These are phyloP conservation scores for Sarocladiaceae sp. DNA, from an alignment of 2,329 filamentous ascomycete species.

Conservation along the genomic window DNA sequence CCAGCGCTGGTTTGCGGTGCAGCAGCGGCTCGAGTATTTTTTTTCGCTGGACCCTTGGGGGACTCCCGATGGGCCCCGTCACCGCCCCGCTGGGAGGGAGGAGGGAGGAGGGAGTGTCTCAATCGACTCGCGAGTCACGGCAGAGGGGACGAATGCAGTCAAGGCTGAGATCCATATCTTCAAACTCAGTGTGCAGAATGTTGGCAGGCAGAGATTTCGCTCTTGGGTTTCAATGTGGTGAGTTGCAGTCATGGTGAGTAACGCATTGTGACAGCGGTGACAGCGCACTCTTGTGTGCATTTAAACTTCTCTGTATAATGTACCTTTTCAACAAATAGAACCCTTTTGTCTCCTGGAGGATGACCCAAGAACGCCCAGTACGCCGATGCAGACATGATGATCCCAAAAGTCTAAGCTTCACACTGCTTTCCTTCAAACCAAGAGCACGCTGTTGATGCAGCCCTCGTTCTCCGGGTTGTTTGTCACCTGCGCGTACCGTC, in stretches of 20 bases:
- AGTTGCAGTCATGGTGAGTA: no score
- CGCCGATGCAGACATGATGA: conserved; percentile 8
- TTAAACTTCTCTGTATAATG: no score
- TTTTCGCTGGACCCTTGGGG: conserved; percentile 6
- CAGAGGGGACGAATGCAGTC: no score
- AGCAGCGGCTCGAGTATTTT: not conserved
- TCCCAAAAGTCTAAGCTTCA: not conserved
- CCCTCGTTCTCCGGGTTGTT: conserved; percentile 42
- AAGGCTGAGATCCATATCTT: no score
- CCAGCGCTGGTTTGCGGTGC: not conserved
- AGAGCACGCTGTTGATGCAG: conserved; percentile 35
- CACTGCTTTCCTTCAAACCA: conserved; percentile 25
- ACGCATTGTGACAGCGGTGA: no score
- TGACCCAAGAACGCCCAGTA: conserved; percentile 7
- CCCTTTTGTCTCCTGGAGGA: conserved; percentile 2
- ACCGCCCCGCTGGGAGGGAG: no score
- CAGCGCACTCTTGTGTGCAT: no score
- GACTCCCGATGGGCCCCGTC: no score
- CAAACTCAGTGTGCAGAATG: no score
- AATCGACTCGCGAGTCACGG: conserved; percentile 8
- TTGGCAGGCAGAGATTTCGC: not conserved
- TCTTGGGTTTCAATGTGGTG: no score
- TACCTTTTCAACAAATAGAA: not conserved
- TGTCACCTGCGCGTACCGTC: conserved; percentile 69
- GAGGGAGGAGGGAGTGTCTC: no score